A percentile compares a stretch with the other conserved stretches of the same genome.
Evolutionary conservation across 352 stramenopile species (phyloP).

Genomic region (Phytophthora agathidicida): DNA sequence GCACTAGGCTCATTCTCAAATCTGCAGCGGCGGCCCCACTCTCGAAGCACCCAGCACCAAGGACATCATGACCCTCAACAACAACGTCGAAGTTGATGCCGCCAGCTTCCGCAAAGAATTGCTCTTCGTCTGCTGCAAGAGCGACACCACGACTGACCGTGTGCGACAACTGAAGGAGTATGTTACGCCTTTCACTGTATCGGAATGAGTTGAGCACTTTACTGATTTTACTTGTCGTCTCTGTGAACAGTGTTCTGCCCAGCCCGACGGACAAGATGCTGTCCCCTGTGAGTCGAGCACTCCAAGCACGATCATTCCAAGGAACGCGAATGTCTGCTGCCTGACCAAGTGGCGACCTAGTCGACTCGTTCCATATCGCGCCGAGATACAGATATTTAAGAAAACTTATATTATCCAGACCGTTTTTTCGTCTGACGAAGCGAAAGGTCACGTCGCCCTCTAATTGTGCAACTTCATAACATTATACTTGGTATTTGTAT

Average conservation of each 20-base stretch:
- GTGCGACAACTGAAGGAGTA: constrained; percentile 42
- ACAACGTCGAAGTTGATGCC: constrained; percentile 21
- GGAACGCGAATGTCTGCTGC: constrained; percentile 7
- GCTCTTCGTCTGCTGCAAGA: constrained; percentile 44
- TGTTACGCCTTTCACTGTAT: constrained; percentile 1
- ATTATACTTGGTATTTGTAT: too few relatives aligned
- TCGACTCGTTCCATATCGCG: constrained; percentile 6
- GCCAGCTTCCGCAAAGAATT: constrained; percentile 34
- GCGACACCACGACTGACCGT: constrained; percentile 25
- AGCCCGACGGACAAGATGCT: constrained; percentile 74
- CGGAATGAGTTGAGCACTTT: neutral
- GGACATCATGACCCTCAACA: constrained; percentile 25
- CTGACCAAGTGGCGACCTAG: constrained; percentile 6
- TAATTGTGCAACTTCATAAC: too few relatives aligned
- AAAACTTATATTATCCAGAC: too few relatives aligned
- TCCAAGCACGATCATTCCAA: constrained; percentile 33
- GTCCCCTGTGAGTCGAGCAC: constrained; percentile 61
- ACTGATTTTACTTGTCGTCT: constrained; percentile 8
- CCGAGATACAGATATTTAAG: too few relatives aligned
- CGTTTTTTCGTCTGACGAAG: too few relatives aligned
- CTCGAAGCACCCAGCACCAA: constrained; percentile 1
- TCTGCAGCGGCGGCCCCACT: constrained; percentile 16
- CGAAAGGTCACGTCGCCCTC: too few relatives aligned
- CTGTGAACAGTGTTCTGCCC: constrained; percentile 47
- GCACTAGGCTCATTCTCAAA: too few relatives aligned